A percentile compares a stretch with the other conserved stretches of the same genome.
These are phyloP conservation scores for Calonectria leucothoes DNA, from an alignment of 2,329 filamentous ascomycete species.

Conservation along the genomic window DNA sequence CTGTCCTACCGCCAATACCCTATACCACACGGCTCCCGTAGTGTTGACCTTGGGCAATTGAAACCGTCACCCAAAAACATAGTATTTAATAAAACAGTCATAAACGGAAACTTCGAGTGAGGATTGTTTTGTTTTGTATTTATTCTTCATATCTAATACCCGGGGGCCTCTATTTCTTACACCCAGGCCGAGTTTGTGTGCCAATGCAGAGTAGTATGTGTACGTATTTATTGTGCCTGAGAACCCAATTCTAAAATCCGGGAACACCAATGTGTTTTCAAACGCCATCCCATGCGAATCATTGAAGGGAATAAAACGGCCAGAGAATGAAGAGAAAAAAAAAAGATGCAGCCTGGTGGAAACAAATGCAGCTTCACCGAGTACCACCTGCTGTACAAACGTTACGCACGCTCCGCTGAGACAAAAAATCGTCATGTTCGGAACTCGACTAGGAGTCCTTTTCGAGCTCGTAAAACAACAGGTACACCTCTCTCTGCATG, in stretches of 20 bases:
- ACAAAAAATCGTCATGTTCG: background rate
- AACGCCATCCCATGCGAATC: constrained; percentile 41
- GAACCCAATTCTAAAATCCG: constrained; percentile 7
- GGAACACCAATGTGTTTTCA: background rate
- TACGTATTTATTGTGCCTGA: constrained; percentile 10
- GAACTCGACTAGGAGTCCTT: constrained; percentile 46
- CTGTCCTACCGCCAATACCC: too few species aligned
- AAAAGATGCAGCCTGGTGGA: background rate
- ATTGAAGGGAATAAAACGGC: constrained; percentile 13
- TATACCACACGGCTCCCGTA: too few species aligned
- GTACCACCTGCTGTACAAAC: constrained; percentile 8
- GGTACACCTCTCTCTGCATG: constrained; percentile 96
- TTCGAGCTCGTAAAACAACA: constrained; percentile 95
- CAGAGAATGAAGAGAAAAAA: constrained; percentile 6
- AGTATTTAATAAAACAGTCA: background rate
- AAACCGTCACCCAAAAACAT: background rate
- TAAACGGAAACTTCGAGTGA: background rate
- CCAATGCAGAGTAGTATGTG: background rate
- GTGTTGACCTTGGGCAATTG: too few species aligned
- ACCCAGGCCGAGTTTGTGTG: background rate
- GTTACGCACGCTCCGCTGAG: constrained; percentile 1
- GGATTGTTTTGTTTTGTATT: background rate
- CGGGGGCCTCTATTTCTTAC: background rate
- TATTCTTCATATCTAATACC: background rate
- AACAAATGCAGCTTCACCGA: background rate